Percentiles rank a stretch among this genome's conserved stretches.
Evolutionary conservation across 2,329 filamentous ascomycete genomes (phyloP).

Genomic region (Akanthomyces muscarius): DNA sequence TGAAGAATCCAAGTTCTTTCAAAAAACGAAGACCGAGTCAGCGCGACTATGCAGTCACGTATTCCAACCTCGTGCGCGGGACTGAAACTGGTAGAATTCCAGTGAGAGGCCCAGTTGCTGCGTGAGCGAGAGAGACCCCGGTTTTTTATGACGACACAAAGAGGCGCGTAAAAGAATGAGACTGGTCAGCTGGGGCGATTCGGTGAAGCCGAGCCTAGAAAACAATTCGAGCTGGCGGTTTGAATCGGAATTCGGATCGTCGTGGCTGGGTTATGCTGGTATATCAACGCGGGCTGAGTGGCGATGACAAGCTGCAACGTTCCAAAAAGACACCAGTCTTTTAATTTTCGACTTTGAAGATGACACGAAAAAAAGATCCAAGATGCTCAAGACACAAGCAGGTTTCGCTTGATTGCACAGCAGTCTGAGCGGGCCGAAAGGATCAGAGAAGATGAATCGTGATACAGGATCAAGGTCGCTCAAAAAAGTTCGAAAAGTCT

Average conservation of each 20-base stretch:
- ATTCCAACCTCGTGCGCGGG: conserved; percentile 13
- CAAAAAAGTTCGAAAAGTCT: conserved; percentile 3
- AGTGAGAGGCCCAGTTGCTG: conserved; percentile 11
- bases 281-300: neutral
- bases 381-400: neutral
- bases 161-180: neutral
- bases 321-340: neutral
- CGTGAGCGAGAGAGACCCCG: neutral
- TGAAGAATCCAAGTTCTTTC: neutral
- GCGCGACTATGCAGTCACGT: conserved; percentile 6
- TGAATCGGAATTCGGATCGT: conserved; percentile 3
- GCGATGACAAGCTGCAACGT: neutral
- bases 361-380: neutral
- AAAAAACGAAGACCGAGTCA: neutral
- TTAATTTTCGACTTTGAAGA: neutral
- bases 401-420: conserved; percentile 14
- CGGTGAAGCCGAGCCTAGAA: neutral
- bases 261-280: neutral
- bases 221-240: conserved; percentile 9
- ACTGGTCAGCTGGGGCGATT: neutral
- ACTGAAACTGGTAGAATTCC: conserved; percentile 16
- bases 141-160: conserved; percentile 9
- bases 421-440: conserved; percentile 11
- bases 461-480: conserved; percentile 10
- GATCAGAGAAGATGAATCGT: neutral